phyloP scores from a whole-genome alignment of 192 early-diverging fungal species.

The Backusella luteola region DNA sequence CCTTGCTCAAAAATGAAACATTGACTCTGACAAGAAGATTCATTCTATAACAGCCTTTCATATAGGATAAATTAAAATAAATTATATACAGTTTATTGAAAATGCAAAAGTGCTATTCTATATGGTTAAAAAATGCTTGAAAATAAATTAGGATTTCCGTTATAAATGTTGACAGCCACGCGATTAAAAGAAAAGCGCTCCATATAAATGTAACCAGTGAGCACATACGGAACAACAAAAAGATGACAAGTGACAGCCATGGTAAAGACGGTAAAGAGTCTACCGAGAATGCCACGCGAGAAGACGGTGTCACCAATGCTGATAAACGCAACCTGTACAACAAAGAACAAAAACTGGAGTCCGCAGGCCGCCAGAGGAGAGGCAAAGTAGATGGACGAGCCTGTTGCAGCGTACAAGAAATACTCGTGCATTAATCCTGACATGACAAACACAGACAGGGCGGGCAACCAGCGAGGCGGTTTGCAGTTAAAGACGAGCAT shows the following conservation, averaged over 20 bases:
- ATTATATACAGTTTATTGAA: neutral
- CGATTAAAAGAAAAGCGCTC: slow-evolving; percentile 12
- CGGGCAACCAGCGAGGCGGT: slow-evolving; percentile 6
- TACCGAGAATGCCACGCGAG: neutral
- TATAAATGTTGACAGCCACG: neutral
- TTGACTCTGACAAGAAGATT: no score
- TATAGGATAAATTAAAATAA: neutral
- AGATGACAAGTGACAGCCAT: slow-evolving; percentile 12
- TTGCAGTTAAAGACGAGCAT: neutral
- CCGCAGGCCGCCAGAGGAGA: slow-evolving; percentile 1
- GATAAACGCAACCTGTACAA: neutral
- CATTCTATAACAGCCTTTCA: neutral
- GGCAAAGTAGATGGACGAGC: neutral
- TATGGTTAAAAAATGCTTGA: neutral
- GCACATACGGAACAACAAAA: slow-evolving; percentile 19
- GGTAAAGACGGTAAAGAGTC: neutral
- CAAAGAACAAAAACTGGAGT: slow-evolving; percentile 13
- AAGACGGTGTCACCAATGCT: slow-evolving; percentile 9
- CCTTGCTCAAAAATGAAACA: no score
- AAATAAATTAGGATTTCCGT: neutral
- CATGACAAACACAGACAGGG: slow-evolving; percentile 14
- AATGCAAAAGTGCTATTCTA: neutral
- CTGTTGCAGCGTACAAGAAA: slow-evolving; percentile 9
- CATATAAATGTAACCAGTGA: slow-evolving; percentile 15
- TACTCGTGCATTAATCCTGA: slow-evolving; percentile 19